These are phyloP conservation scores for Globisporangium radiosum DNA, from an alignment of 352 stramenopile genomes.

Conservation along the genomic window DNA sequence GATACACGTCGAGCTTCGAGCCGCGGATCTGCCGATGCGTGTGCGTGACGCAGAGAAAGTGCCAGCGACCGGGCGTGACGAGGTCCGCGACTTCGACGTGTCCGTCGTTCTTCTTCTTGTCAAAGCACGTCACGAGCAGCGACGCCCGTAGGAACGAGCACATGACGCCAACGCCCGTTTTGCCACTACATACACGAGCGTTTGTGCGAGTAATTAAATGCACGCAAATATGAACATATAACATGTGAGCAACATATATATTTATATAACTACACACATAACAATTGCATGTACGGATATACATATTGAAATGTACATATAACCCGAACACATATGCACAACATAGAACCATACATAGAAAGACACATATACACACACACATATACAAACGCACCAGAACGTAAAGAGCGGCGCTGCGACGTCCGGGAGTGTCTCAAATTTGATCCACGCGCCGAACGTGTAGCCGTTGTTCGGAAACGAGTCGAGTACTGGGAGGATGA, in stretches of 20 bases:
- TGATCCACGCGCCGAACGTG: slow-evolving; percentile 83
- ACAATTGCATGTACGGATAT: background rate
- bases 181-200: slow-evolving; percentile 23
- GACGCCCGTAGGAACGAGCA: slow-evolving; percentile 73
- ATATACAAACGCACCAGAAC: slow-evolving; percentile 57
- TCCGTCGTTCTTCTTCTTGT: slow-evolving; percentile 84
- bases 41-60: slow-evolving; percentile 80
- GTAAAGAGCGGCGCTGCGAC: slow-evolving; percentile 69
- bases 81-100: slow-evolving; percentile 68
- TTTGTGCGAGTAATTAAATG: too few species aligned
- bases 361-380: background rate
- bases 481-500: slow-evolving; percentile 62
- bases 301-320: too few species aligned
- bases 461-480: slow-evolving; percentile 76
- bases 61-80: slow-evolving; percentile 60
- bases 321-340: too few species aligned
- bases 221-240: too few species aligned
- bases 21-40: slow-evolving; percentile 79
- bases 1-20: slow-evolving; percentile 77
- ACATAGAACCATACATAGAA: background rate
- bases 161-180: slow-evolving; percentile 70
- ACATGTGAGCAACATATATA: too few species aligned
- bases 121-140: slow-evolving; percentile 73
- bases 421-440: slow-evolving; percentile 71
- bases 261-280: too few species aligned